These are phyloP conservation scores for Diaporthe australafricana DNA, from an alignment of 2,329 filamentous ascomycete species.

Conservation along the genomic window DNA sequence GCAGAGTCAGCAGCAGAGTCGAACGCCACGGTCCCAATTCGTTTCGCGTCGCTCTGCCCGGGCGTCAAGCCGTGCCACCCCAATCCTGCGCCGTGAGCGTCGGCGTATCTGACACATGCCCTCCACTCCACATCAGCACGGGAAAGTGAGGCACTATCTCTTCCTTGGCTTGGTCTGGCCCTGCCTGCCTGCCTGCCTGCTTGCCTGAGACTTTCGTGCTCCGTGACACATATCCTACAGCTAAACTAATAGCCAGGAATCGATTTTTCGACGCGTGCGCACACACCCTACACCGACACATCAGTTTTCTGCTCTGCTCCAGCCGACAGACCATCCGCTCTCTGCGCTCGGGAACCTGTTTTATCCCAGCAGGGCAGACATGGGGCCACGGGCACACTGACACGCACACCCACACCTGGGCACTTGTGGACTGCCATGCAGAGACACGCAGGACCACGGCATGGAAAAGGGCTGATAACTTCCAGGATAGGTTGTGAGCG, in stretches of 20 bases:
- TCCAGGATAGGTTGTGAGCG: constrained; percentile 28
- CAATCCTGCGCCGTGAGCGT: constrained; percentile 18
- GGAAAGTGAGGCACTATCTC: background rate
- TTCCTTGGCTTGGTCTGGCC: background rate
- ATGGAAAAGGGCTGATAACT: constrained; percentile 25
- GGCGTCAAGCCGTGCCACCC: constrained; percentile 29
- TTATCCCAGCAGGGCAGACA: constrained; percentile 13
- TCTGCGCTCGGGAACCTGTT: constrained; percentile 21
- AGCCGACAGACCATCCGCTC: background rate
- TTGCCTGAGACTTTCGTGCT: constrained; percentile 28
- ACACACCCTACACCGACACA: constrained; percentile 10
- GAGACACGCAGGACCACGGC: constrained; percentile 25
- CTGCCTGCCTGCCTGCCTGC: constrained; percentile 8
- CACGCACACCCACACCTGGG: constrained; percentile 9
- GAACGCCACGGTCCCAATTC: constrained; percentile 26
- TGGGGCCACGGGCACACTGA: constrained; percentile 16
- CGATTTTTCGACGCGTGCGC: background rate
- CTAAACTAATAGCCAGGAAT: background rate
- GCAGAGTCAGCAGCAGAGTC: background rate
- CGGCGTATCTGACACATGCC: constrained; percentile 28
- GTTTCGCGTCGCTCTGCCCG: constrained; percentile 27
- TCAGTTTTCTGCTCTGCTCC: constrained; percentile 11
- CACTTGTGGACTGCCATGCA: constrained; percentile 8
- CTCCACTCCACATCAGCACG: background rate
- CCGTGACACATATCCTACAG: constrained; percentile 24